These are phyloP conservation scores for Vaccinium darrowii DNA, from an alignment of 148 eudicot species.

Conservation along the genomic window DNA sequence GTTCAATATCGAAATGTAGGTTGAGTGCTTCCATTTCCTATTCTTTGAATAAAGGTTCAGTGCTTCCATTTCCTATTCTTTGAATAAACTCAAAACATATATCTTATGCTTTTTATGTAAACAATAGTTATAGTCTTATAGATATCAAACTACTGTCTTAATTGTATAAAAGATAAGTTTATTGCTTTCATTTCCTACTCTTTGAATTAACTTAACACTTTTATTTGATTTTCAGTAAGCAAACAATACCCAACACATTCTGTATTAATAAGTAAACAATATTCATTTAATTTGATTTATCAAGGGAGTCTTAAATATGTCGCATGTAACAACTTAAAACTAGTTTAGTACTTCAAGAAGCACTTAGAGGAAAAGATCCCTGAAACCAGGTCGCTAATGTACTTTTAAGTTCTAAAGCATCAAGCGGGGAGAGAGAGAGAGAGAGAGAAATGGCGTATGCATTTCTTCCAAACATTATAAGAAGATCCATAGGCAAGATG, in stretches of 20 bases:
- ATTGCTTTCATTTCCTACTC: neutral
- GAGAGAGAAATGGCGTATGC: neutral
- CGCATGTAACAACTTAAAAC: neutral
- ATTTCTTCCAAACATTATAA: neutral
- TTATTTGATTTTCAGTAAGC: neutral
- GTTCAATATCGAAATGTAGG: neutral
- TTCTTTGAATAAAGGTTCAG: too few species aligned
- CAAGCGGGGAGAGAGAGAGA: neutral
- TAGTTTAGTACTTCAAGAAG: slow-evolving; percentile 1
- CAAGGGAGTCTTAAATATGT: neutral
- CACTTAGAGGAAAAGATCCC: neutral
- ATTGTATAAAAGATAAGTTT: neutral
- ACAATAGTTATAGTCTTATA: neutral
- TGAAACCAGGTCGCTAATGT: neutral
- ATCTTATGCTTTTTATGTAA: neutral
- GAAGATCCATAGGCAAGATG: neutral
- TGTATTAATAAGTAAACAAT: neutral
- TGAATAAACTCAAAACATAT: neutral
- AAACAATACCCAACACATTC: neutral
- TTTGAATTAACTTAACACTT: neutral
- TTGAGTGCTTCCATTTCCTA: neutral
- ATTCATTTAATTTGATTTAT: neutral
- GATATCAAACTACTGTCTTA: neutral
- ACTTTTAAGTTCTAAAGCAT: slow-evolving; percentile 8
- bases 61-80: too few species aligned